phyloP scores from a whole-genome alignment of 495 filamentous ascomycete species.

The Cryomyces minteri region DNA sequence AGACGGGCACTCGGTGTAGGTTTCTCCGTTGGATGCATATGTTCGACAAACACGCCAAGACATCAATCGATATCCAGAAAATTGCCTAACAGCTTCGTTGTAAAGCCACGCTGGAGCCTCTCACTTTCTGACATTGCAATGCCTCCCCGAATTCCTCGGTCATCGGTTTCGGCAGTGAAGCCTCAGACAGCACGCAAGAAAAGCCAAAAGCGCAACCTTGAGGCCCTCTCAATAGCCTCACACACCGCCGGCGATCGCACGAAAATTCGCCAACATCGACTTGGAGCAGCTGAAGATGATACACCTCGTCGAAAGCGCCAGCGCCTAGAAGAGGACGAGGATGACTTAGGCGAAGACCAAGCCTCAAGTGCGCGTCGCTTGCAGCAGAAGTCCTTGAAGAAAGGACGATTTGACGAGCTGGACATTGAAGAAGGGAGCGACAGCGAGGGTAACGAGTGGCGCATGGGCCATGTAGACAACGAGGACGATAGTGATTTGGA shows the following conservation, averaged over 20 bases:
- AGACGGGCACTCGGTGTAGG: not conserved
- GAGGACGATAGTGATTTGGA: conserved; percentile 43
- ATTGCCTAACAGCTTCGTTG: too few species aligned
- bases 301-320: conserved; percentile 25
- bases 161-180: conserved; percentile 5
- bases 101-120: not conserved
- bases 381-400: conserved; percentile 24
- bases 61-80: too few species aligned
- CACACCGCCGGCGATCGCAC: conserved; percentile 32
- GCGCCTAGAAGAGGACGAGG: conserved; percentile 19
- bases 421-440: conserved; percentile 45
- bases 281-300: conserved; percentile 36
- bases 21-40: not conserved
- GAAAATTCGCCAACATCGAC: conserved; percentile 34
- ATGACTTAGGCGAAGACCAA: conserved; percentile 28
- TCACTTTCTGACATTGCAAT: not conserved
- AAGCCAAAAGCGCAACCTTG: conserved; percentile 38
- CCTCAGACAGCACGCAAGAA: conserved; percentile 10
- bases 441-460: conserved; percentile 81
- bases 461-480: conserved; percentile 45
- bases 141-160: conserved; percentile 14
- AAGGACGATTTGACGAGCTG: conserved; percentile 17
- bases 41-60: not conserved
- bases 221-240: conserved; percentile 75
- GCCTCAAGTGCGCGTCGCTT: too few species aligned